Evolutionary conservation across 768 basidiomycete species (phyloP).

Genomic region (Gloeopeniophorella convolvens): DNA sequence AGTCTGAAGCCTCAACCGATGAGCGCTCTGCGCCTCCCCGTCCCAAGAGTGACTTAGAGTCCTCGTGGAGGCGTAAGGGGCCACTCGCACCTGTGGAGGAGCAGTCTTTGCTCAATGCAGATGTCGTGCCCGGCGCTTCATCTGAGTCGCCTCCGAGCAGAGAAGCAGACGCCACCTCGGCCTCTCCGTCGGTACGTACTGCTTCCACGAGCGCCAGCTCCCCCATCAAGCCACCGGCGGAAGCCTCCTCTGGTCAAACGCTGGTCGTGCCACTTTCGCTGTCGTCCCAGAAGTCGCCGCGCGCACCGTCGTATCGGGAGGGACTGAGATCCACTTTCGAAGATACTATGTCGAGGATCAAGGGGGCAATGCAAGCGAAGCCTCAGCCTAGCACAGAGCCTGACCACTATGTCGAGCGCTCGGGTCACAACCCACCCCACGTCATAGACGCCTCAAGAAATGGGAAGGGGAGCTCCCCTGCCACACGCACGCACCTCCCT

Average conservation of each 20-base stretch:
- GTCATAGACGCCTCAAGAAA: constrained; percentile 1
- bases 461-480: constrained; percentile 1
- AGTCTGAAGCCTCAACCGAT: constrained; percentile 30
- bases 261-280: constrained; percentile 6
- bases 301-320: constrained; percentile 35
- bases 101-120: background rate
- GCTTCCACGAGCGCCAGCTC: background rate
- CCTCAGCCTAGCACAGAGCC: constrained; percentile 37
- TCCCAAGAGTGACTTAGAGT: constrained; percentile 31
- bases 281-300: constrained; percentile 21
- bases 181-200: constrained; percentile 4
- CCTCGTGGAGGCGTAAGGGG: constrained; percentile 40
- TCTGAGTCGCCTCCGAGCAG: background rate
- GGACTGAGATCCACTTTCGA: constrained; percentile 67
- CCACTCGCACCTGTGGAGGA: constrained; percentile 9
- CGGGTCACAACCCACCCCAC: background rate
- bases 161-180: constrained; percentile 2
- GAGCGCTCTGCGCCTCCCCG: constrained; percentile 27
- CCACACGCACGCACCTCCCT: background rate
- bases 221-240: constrained; percentile 1
- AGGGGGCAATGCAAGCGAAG: constrained; percentile 69
- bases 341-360: constrained; percentile 82
- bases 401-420: constrained; percentile 22
- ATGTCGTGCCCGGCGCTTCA: background rate
- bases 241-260: constrained; percentile 7